Conservation (phyloP, 2,329 filamentous ascomycete genomes). For the Bretziella fagacearum region DNA sequence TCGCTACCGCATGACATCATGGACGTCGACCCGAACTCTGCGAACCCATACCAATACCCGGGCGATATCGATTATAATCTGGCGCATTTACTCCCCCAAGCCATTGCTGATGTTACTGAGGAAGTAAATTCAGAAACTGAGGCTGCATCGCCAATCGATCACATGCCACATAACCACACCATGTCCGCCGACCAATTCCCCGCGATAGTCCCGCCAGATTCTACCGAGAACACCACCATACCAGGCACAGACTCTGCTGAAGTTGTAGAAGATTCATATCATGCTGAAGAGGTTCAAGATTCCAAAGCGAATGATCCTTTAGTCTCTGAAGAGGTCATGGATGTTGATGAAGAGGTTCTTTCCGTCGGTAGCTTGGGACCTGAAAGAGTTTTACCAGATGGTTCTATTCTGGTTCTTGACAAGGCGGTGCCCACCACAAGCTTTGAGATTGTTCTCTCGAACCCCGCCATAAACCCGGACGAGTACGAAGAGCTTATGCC, state of each 20-base stretch:
- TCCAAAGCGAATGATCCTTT: too few species aligned
- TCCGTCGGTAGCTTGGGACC: background rate
- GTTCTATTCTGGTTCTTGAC: constrained; percentile 2
- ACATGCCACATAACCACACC: too few species aligned
- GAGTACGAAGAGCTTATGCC: background rate
- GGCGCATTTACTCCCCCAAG: background rate
- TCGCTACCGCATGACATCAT: background rate
- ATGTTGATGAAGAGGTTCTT: background rate
- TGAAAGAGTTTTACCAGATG: constrained; percentile 1
- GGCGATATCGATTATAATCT: background rate
- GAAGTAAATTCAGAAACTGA: too few species aligned
- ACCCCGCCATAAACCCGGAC: background rate
- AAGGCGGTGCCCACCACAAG: constrained; percentile 14
- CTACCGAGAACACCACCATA: background rate
- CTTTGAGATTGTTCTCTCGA: constrained; percentile 32
- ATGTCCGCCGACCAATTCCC: too few species aligned
- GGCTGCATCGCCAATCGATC: too few species aligned
- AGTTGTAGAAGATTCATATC: too few species aligned
- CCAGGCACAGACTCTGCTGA: background rate
- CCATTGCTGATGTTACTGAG: background rate
- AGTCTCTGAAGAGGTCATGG: background rate
- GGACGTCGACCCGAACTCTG: background rate
- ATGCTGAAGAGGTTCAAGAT: too few species aligned
- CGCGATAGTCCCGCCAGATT: background rate
- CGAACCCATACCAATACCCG: background rate